These are phyloP conservation scores for Daldinia decipiens DNA, from an alignment of 495 filamentous ascomycete genomes.

Conservation along the genomic window DNA sequence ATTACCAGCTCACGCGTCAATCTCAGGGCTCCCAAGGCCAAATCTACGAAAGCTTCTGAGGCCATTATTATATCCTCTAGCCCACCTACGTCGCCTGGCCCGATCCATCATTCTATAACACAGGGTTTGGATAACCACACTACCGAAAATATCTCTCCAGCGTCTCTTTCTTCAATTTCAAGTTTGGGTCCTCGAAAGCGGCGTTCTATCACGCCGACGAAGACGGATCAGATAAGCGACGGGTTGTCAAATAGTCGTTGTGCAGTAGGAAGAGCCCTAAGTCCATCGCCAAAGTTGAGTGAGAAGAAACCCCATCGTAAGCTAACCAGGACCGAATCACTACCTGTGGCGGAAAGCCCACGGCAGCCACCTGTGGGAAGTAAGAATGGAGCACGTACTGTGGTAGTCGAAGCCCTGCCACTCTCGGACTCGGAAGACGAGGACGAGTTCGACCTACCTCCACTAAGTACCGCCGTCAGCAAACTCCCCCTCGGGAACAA, in stretches of 20 bases:
- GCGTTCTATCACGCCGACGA: conserved; percentile 25
- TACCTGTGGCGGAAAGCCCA: conserved; percentile 22
- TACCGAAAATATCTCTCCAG: not conserved
- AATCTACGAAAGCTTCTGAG: conserved; percentile 38
- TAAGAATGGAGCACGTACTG: conserved; percentile 44
- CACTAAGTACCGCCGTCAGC: conserved; percentile 32
- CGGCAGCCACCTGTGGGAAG: conserved; percentile 17
- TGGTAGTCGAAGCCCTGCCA: conserved; percentile 53
- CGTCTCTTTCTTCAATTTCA: conserved; percentile 1
- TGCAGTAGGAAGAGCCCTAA: conserved; percentile 12
- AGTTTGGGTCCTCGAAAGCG: conserved; percentile 25
- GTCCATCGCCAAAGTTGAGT: conserved; percentile 32
- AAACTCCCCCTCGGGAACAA: conserved; percentile 15
- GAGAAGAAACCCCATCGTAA: conserved; percentile 40
- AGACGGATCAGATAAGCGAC: conserved; percentile 1
- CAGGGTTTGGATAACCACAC: not conserved
- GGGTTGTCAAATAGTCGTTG: not conserved
- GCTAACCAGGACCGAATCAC: conserved; percentile 42
- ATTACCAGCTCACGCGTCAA: conserved; percentile 54
- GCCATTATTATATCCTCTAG: conserved; percentile 59
- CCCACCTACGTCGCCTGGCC: conserved; percentile 48
- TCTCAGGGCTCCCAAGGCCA: conserved; percentile 46
- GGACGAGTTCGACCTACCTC: conserved; percentile 36
- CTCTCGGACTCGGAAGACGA: conserved; percentile 51
- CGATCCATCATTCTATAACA: conserved; percentile 24